A percentile compares a stretch with the other conserved stretches of the same genome.
phyloP scores from a whole-genome alignment of 2,329 filamentous ascomycete genomes.

The Pochonia chlamydosporia region DNA sequence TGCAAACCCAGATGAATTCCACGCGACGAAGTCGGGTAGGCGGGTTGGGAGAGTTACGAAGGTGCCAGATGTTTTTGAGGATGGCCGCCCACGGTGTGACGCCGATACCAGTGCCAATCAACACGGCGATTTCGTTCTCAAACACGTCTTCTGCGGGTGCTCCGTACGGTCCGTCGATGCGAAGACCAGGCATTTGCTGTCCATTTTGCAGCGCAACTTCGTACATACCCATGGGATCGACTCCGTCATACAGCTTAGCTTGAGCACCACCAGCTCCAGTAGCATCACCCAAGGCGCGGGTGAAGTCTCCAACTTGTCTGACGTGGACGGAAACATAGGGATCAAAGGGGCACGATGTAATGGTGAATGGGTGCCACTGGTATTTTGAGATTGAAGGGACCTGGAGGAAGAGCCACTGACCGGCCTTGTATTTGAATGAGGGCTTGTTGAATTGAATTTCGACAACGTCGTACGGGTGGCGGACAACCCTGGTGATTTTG shows the following conservation, averaged over 20 bases:
- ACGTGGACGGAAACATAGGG: constrained; percentile 93
- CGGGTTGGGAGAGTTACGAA: constrained; percentile 83
- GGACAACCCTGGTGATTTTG: constrained; percentile 87
- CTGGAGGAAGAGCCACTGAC: constrained; percentile 96
- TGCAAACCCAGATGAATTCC: constrained; percentile 99
- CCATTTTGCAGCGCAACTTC: constrained; percentile 93
- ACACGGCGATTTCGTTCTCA: constrained; percentile 80
- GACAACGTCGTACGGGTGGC: constrained; percentile 93
- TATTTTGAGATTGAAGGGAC: constrained; percentile 80
- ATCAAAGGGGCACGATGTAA: constrained; percentile 95
- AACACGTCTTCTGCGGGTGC: constrained; percentile 97
- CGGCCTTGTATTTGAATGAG: constrained; percentile 95
- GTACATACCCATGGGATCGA: constrained; percentile 95
- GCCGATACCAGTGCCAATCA: constrained; percentile 82
- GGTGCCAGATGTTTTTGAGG: constrained; percentile 97
- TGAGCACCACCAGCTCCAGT: constrained; percentile 88
- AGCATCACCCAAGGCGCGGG: constrained; percentile 84
- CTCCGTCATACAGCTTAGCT: constrained; percentile 80
- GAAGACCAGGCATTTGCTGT: constrained; percentile 82
- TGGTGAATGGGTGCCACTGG: constrained; percentile 99
- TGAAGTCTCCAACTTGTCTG: constrained; percentile 95
- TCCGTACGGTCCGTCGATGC: constrained; percentile 93
- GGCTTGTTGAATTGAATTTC: constrained; percentile 97
- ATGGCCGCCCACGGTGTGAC: constrained; percentile 84
- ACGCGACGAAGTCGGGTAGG: constrained; percentile 85